phyloP scores from a whole-genome alignment of 2,329 filamentous ascomycete species.

The Trichoderma atrobrunneum region DNA sequence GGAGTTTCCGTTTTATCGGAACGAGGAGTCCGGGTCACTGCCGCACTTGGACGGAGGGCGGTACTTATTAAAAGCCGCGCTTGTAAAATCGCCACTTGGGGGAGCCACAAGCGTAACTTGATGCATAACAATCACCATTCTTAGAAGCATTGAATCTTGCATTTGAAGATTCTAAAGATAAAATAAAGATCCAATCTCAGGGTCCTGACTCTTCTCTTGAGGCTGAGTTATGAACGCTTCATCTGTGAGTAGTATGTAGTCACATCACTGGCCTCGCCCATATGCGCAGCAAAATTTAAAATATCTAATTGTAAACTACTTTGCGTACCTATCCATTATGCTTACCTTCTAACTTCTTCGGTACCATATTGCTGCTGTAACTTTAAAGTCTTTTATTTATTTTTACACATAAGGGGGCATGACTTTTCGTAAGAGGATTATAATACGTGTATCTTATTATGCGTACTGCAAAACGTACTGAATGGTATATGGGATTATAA shows the following conservation, averaged over 20 bases:
- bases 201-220: neutral
- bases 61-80: neutral
- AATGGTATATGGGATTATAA: neutral
- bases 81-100: neutral
- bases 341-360: neutral
- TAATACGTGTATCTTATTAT: neutral
- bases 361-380: neutral
- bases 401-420: too few relatives aligned
- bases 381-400: neutral
- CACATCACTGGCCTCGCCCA: neutral
- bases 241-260: too few relatives aligned
- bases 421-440: neutral
- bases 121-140: neutral
- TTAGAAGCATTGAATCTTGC: neutral
- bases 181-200: neutral
- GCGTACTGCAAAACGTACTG: accelerated
- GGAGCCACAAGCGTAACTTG: neutral
- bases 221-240: neutral
- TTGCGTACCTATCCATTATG: neutral
- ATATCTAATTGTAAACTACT: neutral
- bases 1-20: neutral
- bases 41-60: neutral
- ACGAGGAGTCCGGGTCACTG: neutral
- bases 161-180: neutral
- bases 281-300: neutral